Evolutionary conservation across 495 filamentous ascomycete species (phyloP).

Genomic region (Talaromyces stipitatus): DNA sequence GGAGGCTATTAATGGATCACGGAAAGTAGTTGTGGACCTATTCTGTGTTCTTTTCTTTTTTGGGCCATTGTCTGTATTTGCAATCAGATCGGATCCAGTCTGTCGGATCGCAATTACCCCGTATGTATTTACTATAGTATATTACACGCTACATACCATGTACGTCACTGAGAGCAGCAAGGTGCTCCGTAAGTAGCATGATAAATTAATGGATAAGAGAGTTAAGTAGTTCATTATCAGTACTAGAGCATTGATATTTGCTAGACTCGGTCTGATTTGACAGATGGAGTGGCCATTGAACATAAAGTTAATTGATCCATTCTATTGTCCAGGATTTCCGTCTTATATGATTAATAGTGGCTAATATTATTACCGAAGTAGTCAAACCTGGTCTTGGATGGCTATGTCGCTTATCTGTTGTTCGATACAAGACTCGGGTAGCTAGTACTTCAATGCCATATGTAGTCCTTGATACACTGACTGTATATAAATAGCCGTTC

Average conservation of each 20-base stretch:
- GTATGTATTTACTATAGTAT: neutral
- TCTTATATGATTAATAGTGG: neutral
- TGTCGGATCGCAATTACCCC: neutral
- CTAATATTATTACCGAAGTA: neutral
- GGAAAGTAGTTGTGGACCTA: neutral
- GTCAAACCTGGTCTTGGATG: neutral
- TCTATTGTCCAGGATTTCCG: neutral
- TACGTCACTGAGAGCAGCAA: neutral
- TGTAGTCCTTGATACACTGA: too few relatives aligned
- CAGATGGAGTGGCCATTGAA: neutral
- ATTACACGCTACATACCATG: neutral
- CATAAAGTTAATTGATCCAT: neutral
- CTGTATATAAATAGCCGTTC: too few relatives aligned
- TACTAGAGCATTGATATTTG: neutral
- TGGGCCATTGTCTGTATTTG: neutral
- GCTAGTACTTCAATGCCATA: too few relatives aligned
- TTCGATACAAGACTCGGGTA: too few relatives aligned
- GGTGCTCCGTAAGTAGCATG: too few relatives aligned
- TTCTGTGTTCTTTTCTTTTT: neutral
- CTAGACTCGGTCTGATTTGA: neutral
- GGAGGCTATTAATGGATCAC: too few relatives aligned
- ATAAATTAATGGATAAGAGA: too few relatives aligned
- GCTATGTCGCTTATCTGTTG: neutral
- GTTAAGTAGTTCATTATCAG: too few relatives aligned
- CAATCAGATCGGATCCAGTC: neutral